Base-by-base conservation (phyloP, 2,329 filamentous ascomycete species). In the Pseudopyrenochaeta lycopersici region DNA sequence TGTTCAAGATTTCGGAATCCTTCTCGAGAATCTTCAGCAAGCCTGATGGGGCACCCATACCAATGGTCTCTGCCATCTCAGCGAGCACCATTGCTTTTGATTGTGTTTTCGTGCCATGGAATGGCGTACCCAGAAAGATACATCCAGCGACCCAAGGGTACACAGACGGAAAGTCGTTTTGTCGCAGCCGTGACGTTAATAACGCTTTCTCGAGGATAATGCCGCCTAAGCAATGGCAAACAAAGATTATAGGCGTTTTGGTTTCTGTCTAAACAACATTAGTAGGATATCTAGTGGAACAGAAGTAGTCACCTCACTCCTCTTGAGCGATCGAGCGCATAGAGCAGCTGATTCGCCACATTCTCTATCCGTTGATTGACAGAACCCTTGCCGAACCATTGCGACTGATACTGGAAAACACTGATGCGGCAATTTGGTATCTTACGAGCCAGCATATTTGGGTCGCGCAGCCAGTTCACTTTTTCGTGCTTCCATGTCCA, bases 361-460 rank as follows among this genome's bases (percentile, higher is more conserved):
- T 59, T 62, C 7, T 66, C 62, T n/a, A 73, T 54, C n/a, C 61
- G 52, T 40, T 71, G 64, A 10, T 70, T 62, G 14, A 72, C 59
- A 3, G 67, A 57, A 27, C 60, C 64, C 31, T 59, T 64, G n/a
- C 67, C 68, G 46, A 71, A 67, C 63, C 71, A 71, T 46, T 71
- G 66, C 6, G 56, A 63, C 38, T 67, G 57, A 46, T 73, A 73
- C 18, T 62, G 54, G 47, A 68, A 70, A 3, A 64, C 56, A 39
- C 69, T 68, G 27, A 73, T 73, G 35, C 70, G 62, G 12, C 66
- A 59, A 43, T 67, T 59, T 7, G 68, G 63, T 30, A 73, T 51
- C 45, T 64, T 64, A 36, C 47, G 46, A 2, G 56, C 58, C 11
- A 74, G 68, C 70, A 71, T 70, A 30, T 67, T 60, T 12, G 48